phyloP scores from a whole-genome alignment of 441 rosid species.

The Bruguiera hainesii region DNA sequence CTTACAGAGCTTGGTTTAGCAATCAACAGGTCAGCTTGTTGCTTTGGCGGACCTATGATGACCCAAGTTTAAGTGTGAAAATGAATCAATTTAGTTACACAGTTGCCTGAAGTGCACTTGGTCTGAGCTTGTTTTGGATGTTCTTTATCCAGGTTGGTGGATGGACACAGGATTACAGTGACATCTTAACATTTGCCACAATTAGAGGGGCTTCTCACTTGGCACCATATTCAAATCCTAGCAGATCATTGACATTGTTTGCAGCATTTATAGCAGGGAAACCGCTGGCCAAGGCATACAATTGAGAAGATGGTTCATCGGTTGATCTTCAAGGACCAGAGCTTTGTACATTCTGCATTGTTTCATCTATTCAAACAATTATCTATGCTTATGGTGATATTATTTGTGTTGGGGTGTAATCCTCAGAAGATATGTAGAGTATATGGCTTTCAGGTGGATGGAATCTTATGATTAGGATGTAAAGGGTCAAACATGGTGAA shows the following conservation, averaged over 20 bases:
- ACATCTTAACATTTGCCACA: conserved; percentile 33
- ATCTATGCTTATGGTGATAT: too few relatives aligned
- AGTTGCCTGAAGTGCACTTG: background rate
- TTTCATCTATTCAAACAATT: background rate
- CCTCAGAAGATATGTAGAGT: too few relatives aligned
- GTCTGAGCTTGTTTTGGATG: background rate
- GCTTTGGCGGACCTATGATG: background rate
- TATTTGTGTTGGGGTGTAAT: too few relatives aligned
- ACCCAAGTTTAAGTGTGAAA: background rate
- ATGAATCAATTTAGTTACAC: background rate
- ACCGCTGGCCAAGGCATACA: conserved; percentile 31
- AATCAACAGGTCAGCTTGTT: conserved; percentile 33
- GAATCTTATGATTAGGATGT: too few relatives aligned
- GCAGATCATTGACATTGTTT: conserved; percentile 43
- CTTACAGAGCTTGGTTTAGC: conserved; percentile 45
- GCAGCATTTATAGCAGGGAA: conserved; percentile 36
- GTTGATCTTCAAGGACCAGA: background rate
- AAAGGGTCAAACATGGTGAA: too few relatives aligned
- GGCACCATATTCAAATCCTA: conserved; percentile 47
- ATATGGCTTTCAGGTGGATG: too few relatives aligned
- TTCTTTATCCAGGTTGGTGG: conserved; percentile 39
- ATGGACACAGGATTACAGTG: conserved; percentile 49
- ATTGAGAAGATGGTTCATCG: background rate
- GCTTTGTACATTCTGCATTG: too few relatives aligned
- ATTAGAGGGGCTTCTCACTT: conserved; percentile 52